A percentile compares a stretch with the other conserved stretches of the same genome.
Conservation (phyloP, 1,284 basidiomycete genomes). For the Pyrrhoderma lamaoense region DNA sequence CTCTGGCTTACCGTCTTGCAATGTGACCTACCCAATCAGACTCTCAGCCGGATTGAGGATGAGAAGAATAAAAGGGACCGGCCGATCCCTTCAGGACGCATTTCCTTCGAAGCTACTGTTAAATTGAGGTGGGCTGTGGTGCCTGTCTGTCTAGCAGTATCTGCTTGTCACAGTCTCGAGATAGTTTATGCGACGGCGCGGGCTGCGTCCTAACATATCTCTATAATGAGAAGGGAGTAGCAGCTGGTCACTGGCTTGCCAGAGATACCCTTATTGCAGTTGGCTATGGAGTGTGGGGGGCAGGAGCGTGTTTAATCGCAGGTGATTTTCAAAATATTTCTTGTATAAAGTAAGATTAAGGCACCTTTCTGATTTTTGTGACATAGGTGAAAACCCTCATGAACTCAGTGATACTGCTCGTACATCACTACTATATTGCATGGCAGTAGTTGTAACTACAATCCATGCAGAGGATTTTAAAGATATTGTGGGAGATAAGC, state of each 20-base stretch:
- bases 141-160: conserved; percentile 24
- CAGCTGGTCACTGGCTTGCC: conserved; percentile 27
- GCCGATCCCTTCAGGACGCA: conserved; percentile 36
- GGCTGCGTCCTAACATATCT: conserved; percentile 21
- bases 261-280: conserved; percentile 33
- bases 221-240: conserved; percentile 25
- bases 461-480: conserved; percentile 38
- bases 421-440: conserved; percentile 25
- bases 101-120: conserved; percentile 28
- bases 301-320: conserved; percentile 29
- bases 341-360: no score
- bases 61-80: conserved; percentile 36
- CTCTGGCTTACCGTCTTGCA: conserved; percentile 37
- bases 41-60: conserved; percentile 35
- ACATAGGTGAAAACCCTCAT: conserved; percentile 22
- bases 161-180: conserved; percentile 21
- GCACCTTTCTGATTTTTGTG: no score
- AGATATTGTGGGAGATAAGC: conserved; percentile 33
- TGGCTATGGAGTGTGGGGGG: conserved; percentile 32
- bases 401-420: conserved; percentile 21
- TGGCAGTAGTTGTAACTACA: conserved; percentile 29
- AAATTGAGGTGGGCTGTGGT: conserved; percentile 32
- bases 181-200: conserved; percentile 22
- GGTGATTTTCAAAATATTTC: conserved; percentile 21
- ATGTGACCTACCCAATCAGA: conserved; percentile 38